These are phyloP conservation scores for Kluyveromyces lactis DNA, from an alignment of 805 yeast species.

Conservation along the genomic window DNA sequence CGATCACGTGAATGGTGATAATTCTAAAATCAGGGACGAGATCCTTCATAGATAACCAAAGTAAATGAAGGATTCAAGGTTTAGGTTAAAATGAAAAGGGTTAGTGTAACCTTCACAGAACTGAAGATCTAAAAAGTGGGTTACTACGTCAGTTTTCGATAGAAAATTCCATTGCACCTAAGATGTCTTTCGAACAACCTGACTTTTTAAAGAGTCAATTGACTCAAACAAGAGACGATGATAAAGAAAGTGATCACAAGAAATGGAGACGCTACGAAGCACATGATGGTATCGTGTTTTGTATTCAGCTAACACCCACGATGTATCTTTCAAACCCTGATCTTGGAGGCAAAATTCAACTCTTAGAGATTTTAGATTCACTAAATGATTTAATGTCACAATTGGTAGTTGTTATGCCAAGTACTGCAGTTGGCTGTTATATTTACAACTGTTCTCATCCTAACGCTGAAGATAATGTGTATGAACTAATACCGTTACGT, in stretches of 20 bases:
- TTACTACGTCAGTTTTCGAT: too few relatives aligned
- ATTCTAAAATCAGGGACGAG: too few relatives aligned
- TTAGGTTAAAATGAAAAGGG: too few relatives aligned
- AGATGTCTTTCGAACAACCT: slow-evolving; percentile 2
- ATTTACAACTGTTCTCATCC: slow-evolving; percentile 42
- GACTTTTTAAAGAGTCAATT: slow-evolving; percentile 2
- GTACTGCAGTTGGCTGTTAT: slow-evolving; percentile 70
- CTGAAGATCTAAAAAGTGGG: too few relatives aligned
- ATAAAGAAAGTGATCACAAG: slow-evolving; percentile 2
- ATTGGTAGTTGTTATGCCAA: slow-evolving; percentile 54
- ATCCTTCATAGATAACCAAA: too few relatives aligned
- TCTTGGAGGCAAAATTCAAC: slow-evolving; percentile 32
- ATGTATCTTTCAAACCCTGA: slow-evolving; percentile 33
- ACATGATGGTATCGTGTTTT: slow-evolving; percentile 57
- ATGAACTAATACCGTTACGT: slow-evolving; percentile 41
- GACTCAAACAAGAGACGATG: not conserved
- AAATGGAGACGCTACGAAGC: slow-evolving; percentile 32
- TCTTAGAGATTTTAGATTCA: slow-evolving; percentile 46
- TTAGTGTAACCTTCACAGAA: too few relatives aligned
- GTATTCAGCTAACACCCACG: slow-evolving; percentile 47
- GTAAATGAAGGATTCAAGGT: too few relatives aligned
- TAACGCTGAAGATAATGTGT: slow-evolving; percentile 36
- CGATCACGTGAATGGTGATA: too few relatives aligned
- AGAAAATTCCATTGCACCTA: too few relatives aligned
- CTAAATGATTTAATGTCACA: slow-evolving; percentile 57